Evolutionary conservation across 2,329 filamentous ascomycete genomes (phyloP).

Genomic region (Colletotrichum godetiae): DNA sequence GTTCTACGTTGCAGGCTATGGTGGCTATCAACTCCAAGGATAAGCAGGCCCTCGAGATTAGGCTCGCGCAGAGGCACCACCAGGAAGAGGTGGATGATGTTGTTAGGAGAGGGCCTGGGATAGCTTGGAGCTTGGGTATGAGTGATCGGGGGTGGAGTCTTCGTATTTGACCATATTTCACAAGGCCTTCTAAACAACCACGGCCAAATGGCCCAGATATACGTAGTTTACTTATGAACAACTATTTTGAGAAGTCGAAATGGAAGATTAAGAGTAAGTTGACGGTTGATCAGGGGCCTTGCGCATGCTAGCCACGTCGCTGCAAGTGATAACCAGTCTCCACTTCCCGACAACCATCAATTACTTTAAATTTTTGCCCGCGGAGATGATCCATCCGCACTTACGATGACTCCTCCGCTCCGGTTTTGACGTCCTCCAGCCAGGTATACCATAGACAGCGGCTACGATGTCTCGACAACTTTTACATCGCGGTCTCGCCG

Average conservation of each 20-base stretch:
- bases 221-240: no score
- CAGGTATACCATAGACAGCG: background rate
- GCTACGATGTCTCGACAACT: background rate
- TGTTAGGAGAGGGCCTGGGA: background rate
- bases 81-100: background rate
- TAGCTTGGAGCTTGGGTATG: background rate
- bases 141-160: constrained; percentile 2
- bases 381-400: background rate
- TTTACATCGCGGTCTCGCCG: background rate
- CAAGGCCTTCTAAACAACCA: no score
- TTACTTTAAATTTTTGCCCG: background rate
- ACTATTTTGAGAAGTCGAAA: no score
- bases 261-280: no score
- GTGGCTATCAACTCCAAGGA: background rate
- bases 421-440: background rate
- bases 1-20: background rate
- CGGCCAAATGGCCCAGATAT: no score
- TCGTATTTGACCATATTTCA: no score
- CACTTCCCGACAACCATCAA: background rate
- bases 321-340: background rate
- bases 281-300: background rate
- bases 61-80: background rate
- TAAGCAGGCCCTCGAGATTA: background rate
- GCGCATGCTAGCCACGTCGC: background rate
- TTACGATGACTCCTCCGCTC: background rate